These are phyloP conservation scores for Venturia aucupariae DNA, from an alignment of 2,329 filamentous ascomycete genomes.

Conservation along the genomic window DNA sequence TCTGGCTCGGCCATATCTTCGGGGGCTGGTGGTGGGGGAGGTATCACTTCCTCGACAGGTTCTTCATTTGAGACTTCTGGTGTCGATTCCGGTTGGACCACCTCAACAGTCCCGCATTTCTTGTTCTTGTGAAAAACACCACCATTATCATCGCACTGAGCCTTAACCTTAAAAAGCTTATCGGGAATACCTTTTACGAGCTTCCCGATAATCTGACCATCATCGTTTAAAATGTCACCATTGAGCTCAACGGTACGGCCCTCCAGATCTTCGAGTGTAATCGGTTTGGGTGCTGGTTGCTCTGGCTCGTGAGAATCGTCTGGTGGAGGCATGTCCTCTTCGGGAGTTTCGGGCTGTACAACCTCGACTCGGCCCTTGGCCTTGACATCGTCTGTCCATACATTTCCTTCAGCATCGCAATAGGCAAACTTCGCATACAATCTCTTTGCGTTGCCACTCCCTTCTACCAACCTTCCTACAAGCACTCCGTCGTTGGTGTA, in stretches of 20 bases:
- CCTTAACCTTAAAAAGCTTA: slow-evolving; percentile 3
- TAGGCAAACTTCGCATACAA: slow-evolving; percentile 41
- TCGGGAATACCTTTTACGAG: background rate
- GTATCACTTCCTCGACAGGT: slow-evolving; percentile 20
- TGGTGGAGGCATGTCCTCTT: background rate
- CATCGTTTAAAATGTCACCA: slow-evolving; percentile 46
- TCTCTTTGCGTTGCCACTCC: slow-evolving; percentile 40
- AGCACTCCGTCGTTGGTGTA: slow-evolving; percentile 37
- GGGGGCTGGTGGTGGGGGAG: background rate
- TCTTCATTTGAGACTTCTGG: slow-evolving; percentile 21
- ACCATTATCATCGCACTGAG: slow-evolving; percentile 10
- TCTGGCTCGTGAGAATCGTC: background rate
- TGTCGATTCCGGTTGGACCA: slow-evolving; percentile 26
- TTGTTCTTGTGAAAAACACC: slow-evolving; percentile 2
- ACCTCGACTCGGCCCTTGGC: background rate
- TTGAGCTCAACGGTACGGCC: slow-evolving; percentile 42
- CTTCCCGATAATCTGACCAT: slow-evolving; percentile 44
- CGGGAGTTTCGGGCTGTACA: background rate
- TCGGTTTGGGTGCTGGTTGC: background rate
- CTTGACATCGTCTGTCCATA: slow-evolving; percentile 48
- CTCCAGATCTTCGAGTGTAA: slow-evolving; percentile 30
- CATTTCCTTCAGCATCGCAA: slow-evolving; percentile 46
- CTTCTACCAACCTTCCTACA: slow-evolving; percentile 40
- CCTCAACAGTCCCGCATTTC: slow-evolving; percentile 23
- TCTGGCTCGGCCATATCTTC: background rate